Base-by-base conservation (phyloP, 768 basidiomycete species). In the Mycena kentingensis region DNA sequence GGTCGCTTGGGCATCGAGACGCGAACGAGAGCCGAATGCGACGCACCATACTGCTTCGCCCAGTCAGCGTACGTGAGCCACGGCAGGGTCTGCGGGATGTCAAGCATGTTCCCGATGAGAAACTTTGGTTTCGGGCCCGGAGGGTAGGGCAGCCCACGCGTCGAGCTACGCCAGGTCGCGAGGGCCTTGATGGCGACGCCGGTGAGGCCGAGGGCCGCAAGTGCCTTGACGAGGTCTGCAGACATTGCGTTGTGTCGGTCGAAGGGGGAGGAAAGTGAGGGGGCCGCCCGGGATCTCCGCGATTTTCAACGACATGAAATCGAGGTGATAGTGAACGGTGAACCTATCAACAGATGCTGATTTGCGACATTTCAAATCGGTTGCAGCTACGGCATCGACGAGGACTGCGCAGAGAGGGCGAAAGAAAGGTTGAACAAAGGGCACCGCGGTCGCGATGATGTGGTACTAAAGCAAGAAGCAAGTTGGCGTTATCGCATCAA, bases 41-140 rank as follows among this genome's bases (percentile, higher is more conserved):
- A 47, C 52, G 12, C 13, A 57, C 59, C 59, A 27, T 60, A 57
- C 8, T 26, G 51, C 34, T 60, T 53, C 2, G 55, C 55, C 59
- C 59, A 60, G 18, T 60, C 46, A 13, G 52, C 32, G 29, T 55
- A 67, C 6, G 64, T 62, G 26, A 55, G 34, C 66, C 64, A 67
- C 26, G 58, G 58, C 19, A 51, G 51, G 35, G 45, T 48, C 5
- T 43, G 49, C 6, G 65, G 63, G 11, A 67, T 56, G 35, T 66
- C 63, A 4, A 57, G 25, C 39, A 59, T 36, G 27, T 66, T 68
- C 16, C 67, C 67, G 16, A 68, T 57, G n/a, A 68, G 22, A 15
- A 59, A 57, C 16, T 57, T 51, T 4, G 56, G 37, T 36, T 48
- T 59, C 2, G 67, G 67, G 7, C 67, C 67, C 13, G 67, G 66